Conservation (phyloP, 148 eudicot genomes). For the Cornus controversa region DNA sequence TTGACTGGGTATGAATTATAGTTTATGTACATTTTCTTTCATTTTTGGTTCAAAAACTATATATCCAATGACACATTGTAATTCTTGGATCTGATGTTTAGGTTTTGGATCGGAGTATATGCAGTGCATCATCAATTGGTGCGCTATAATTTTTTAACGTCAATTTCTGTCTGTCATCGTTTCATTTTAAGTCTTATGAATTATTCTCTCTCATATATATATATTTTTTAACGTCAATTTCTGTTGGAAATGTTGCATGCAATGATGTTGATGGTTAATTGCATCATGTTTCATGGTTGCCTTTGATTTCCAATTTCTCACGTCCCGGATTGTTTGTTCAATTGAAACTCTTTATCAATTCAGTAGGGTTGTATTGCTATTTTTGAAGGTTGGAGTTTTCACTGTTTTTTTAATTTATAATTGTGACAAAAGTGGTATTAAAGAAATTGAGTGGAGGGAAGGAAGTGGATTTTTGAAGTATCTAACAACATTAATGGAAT, state of each 20-base stretch:
- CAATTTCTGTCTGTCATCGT: not conserved
- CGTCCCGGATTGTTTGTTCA: not conserved
- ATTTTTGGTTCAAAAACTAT: not conserved
- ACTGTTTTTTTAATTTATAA: not conserved
- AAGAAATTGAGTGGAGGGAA: not conserved
- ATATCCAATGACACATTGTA: not conserved
- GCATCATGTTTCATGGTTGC: not conserved
- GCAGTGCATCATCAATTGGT: not conserved
- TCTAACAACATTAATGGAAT: not conserved
- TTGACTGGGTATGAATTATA: not conserved
- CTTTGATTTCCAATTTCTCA: not conserved
- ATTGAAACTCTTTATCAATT: not conserved
- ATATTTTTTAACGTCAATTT: too few species aligned
- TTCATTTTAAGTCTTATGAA: too few species aligned
- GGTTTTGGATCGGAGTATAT: not conserved
- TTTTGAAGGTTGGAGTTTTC: not conserved
- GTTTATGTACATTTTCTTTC: not conserved
- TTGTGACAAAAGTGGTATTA: not conserved
- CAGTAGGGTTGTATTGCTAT: not conserved
- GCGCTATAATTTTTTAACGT: not conserved
- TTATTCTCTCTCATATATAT: too few species aligned
- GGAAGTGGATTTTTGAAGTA: not conserved
- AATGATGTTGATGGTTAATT: not conserved
- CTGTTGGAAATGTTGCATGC: not conserved
- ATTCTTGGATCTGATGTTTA: not conserved